Base-by-base conservation (phyloP, 352 stramenopile genomes). In the Globisporangium okanoganense region DNA sequence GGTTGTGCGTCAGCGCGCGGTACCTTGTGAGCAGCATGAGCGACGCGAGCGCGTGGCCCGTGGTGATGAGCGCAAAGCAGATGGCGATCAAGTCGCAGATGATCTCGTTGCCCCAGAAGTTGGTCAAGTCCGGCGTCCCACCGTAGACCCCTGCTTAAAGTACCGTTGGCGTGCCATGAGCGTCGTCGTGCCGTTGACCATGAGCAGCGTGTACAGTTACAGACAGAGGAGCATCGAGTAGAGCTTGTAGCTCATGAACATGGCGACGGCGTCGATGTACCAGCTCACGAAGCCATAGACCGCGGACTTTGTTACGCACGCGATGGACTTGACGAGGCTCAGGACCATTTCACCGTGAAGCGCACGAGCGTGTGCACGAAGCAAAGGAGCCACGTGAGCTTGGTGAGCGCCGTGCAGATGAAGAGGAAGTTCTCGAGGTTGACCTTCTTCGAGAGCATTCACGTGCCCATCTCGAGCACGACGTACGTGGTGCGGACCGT, bases 331-430 rank as follows among this genome's bases (percentile, higher is more conserved):
- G 10, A 51, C 12, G 18, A 61, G 55, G 13, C 55, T 52, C n/a
- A 61, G 41, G 18, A 20, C 33, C 6, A 83, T 43, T 85, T 85
- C 12, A 79, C 31, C 1, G 59, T 1, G 3, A 73, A 52, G 24
- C 75, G 65, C 4, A 75, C 14, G 0, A 73, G 2, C 3, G 73
- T 76, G 41, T 87, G 75, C 14, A 70, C 31, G 20, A 81, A 69
- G 33, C 75, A 87, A 56, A 85, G 79, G 49, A 83, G 63, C 75
- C 78, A 87, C 53, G 75, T 82, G 41, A 85, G 66, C 2, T 66
- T 67, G 3, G 67, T 83, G 33, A 87, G 33, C 1, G 73, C 71
- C 5, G 71, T 77, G 20, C 65, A 69, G 48, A 85, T 64, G 55
- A 85, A 87, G 18, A 87, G 59, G 31, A 83, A 83, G 43, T 75